Evolutionary conservation across 2,329 filamentous ascomycete genomes (phyloP).

Genomic region (Cytospora piceae): DNA sequence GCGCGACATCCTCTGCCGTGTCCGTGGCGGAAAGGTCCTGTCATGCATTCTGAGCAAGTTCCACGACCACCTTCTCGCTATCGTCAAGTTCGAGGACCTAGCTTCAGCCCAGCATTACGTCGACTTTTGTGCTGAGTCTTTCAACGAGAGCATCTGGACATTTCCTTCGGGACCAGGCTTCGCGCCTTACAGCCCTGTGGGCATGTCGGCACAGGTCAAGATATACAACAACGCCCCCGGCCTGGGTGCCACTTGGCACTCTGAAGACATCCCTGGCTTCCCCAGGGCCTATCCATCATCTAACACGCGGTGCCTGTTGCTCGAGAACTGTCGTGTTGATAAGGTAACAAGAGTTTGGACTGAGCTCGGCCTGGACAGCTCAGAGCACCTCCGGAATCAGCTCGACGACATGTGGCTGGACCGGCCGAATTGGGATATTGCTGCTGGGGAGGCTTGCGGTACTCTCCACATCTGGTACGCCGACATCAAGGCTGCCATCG

Average conservation of each 20-base stretch:
- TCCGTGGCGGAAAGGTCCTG: background rate
- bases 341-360: background rate
- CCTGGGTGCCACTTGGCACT: background rate
- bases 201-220: background rate
- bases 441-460: background rate
- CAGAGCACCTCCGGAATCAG: constrained; percentile 18
- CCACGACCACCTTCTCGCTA: background rate
- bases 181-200: background rate
- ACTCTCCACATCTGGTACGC: constrained; percentile 25
- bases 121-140: background rate
- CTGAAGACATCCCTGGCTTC: background rate
- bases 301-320: background rate
- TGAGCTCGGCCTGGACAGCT: background rate
- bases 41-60: background rate
- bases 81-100: background rate
- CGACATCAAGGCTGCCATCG: background rate
- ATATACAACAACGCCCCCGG: background rate
- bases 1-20: background rate
- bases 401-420: constrained; percentile 27
- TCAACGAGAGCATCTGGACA: background rate
- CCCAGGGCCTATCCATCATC: background rate
- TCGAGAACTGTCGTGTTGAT: background rate
- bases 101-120: background rate
- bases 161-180: background rate
- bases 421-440: background rate